Evolutionary conservation across 192 early-diverging fungal species (phyloP), one percentile per base, ranked within the genome.

Genomic region (Gamsiella multidivaricata): DNA sequence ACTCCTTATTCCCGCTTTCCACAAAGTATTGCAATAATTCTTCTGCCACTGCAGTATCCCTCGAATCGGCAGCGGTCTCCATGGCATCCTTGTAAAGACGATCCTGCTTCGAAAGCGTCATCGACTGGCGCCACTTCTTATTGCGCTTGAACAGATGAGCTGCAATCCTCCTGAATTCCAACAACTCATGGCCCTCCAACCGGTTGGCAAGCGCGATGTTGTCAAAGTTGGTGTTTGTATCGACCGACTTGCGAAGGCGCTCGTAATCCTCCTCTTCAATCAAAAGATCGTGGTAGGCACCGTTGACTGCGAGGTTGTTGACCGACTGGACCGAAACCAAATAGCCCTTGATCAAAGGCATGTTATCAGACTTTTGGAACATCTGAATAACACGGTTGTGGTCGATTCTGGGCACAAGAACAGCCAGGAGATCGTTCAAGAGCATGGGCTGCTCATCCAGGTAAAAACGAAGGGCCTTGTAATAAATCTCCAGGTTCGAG

Each of bases 181-280:
- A 80, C 23, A 98, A 86, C 50, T 96, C 95, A 80, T 99, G 98
- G 82, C 96, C 96, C 81, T 98, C 97, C 45, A 99, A 81, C 10
- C 94, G 87, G 79, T 93, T 89, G 0, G 98, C 97, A 53, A 99
- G 85, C 2, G 92, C 90, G 52, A 98, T 85, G 61, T 91, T 92
- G 73, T 99, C 97, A 89, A 99, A 95, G 88, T 95, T 95, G 86
- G 93, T 91, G 84, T 93, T 95, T 63, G 88, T 87, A 85, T 98
- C 96, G 54, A 98, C 94, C 29, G 96, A 96, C 80, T 96, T 93
- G 42, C 97, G 93, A 20, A 98, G 83, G 10, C 93, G 92, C 31
- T 94, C 91, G 82, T 88, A 98, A 75, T 99, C 97, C 79, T 98
- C 96, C 85, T 99, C 98, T 82, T 99, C 98, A 61, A 98, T 97